Evolutionary conservation across 2,329 filamentous ascomycete genomes (phyloP).

Genomic region (Beauveria sp.): DNA sequence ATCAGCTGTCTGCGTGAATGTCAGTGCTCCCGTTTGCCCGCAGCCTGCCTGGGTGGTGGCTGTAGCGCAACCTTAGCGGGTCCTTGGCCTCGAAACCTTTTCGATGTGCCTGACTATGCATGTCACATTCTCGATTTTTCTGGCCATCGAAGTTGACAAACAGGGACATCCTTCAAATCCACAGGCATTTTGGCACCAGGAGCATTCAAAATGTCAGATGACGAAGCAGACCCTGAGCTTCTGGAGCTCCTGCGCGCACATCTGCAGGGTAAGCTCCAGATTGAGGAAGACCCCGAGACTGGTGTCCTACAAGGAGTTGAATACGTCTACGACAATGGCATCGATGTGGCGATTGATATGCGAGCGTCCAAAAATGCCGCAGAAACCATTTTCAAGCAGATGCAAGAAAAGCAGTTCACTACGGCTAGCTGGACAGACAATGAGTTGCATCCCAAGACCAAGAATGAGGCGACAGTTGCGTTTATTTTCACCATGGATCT

Average conservation of each 20-base stretch:
- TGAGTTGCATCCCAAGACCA: slow-evolving; percentile 78
- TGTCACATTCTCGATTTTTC: not conserved
- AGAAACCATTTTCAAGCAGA: slow-evolving; percentile 66
- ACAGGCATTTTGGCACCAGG: not conserved
- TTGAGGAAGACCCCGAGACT: slow-evolving; percentile 60
- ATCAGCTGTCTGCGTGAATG: not conserved
- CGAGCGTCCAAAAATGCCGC: slow-evolving; percentile 76
- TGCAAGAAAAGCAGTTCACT: slow-evolving; percentile 78
- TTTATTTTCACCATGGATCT: slow-evolving; percentile 98
- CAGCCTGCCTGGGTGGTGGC: not conserved
- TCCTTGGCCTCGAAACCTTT: not conserved
- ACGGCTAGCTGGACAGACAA: slow-evolving; percentile 82
- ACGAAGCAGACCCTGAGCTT: slow-evolving; percentile 83
- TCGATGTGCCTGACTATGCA: not conserved
- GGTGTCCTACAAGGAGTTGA: slow-evolving; percentile 76
- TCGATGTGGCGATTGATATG: slow-evolving; percentile 87
- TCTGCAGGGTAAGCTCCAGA: slow-evolving; percentile 50
- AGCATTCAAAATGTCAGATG: slow-evolving; percentile 65
- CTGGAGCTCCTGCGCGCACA: slow-evolving; percentile 79
- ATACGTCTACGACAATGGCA: slow-evolving; percentile 83
- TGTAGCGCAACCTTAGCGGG: not conserved
- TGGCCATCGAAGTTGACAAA: not conserved
- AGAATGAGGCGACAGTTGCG: slow-evolving; percentile 71
- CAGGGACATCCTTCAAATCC: not conserved
- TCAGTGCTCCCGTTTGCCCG: not conserved